Percentiles rank a stretch among this genome's conserved stretches.
Conservation (phyloP, 1,139 yeast genomes). For the Casaregolazyma suthepensis region DNA sequence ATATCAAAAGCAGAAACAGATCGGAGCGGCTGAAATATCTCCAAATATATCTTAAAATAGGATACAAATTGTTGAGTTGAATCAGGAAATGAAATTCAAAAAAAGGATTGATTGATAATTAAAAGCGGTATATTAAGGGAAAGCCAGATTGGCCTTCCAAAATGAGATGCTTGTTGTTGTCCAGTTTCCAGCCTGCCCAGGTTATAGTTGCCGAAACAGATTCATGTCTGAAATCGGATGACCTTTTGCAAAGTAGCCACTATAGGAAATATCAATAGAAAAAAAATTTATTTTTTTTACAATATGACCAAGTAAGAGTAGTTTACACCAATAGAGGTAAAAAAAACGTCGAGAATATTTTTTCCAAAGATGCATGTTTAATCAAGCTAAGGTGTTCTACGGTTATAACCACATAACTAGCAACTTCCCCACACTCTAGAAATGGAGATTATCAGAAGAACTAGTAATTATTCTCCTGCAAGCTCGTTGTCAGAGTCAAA, state of each 20-base stretch:
- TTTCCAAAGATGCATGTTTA: background rate
- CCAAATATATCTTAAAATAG: background rate
- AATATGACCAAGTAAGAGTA: background rate
- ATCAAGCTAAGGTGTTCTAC: background rate
- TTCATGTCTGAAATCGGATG: background rate
- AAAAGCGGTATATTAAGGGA: background rate
- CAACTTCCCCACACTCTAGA: background rate
- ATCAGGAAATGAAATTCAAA: background rate
- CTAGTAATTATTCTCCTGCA: background rate
- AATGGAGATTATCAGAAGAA: background rate
- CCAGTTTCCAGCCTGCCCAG: background rate
- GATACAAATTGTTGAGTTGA: background rate
- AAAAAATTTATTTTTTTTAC: background rate
- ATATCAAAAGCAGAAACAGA: background rate
- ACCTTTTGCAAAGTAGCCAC: background rate
- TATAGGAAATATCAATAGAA: background rate
- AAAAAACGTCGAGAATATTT: background rate
- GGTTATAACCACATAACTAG: background rate
- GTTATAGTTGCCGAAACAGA: background rate
- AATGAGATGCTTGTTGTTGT: background rate
- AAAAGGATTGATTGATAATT: background rate
- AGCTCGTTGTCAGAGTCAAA: background rate
- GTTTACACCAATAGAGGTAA: background rate
- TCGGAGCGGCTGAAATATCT: background rate
- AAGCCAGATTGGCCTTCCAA: background rate